Evolutionary conservation across 495 filamentous ascomycete genomes (phyloP).

Genomic region (Glonium stellatum): DNA sequence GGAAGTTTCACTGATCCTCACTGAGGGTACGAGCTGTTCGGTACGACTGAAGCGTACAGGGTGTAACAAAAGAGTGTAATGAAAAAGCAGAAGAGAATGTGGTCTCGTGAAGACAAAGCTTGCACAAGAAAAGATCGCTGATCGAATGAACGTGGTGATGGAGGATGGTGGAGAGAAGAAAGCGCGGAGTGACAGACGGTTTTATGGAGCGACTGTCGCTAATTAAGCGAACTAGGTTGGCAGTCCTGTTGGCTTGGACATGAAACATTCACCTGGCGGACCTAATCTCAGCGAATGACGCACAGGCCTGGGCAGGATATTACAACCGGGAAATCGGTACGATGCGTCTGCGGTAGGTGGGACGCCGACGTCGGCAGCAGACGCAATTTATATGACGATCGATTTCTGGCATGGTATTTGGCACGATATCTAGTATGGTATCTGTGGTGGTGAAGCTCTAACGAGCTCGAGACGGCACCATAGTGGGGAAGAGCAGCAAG

Average conservation of each 20-base stretch:
- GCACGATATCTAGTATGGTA: no score
- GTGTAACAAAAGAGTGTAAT: conserved; percentile 21
- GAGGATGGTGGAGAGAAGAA: conserved; percentile 4
- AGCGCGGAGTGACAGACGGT: conserved; percentile 7
- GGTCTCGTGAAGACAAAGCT: conserved; percentile 17
- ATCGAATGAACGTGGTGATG: conserved; percentile 28
- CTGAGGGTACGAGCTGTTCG: not conserved
- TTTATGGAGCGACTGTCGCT: conserved; percentile 11
- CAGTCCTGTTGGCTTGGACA: not conserved
- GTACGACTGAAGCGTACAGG: conserved; percentile 24
- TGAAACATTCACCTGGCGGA: not conserved
- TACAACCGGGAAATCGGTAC: not conserved
- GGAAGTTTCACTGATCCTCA: not conserved
- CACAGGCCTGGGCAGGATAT: not conserved
- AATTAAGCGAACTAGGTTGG: not conserved
- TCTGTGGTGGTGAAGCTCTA: not conserved
- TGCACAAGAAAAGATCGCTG: conserved; percentile 20
- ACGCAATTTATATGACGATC: not conserved
- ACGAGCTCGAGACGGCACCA: not conserved
- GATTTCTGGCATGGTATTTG: not conserved
- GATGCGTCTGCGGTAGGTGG: not conserved
- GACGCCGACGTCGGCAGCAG: not conserved
- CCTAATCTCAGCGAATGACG: not conserved
- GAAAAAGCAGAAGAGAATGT: conserved; percentile 23
- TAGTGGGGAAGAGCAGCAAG: not conserved